Evolutionary conservation across 768 basidiomycete species (phyloP).

Genomic region (Trametes punicea): DNA sequence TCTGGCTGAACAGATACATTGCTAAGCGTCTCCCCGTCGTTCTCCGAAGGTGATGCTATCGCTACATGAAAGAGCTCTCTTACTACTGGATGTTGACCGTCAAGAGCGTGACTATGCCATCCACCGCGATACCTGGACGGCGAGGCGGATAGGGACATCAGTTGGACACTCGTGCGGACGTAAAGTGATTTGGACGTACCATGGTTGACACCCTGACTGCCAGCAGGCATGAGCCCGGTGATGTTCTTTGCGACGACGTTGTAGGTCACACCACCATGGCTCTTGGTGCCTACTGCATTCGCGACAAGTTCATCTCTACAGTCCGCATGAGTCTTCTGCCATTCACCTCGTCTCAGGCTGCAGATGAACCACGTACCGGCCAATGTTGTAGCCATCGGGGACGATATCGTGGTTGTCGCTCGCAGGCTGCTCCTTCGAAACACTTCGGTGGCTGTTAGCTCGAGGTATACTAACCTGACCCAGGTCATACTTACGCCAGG

Average conservation of each 20-base stretch:
- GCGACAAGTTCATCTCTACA: constrained; percentile 36
- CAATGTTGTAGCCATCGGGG: constrained; percentile 31
- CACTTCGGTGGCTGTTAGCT: constrained; percentile 14
- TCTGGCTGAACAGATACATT: too few species aligned
- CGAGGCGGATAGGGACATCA: background rate
- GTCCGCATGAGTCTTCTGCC: background rate
- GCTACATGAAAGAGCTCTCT: background rate
- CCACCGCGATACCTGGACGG: constrained; percentile 48
- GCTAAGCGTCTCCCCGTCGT: too few species aligned
- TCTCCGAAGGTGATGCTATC: background rate
- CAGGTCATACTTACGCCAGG: constrained; percentile 36
- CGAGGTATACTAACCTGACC: too few species aligned
- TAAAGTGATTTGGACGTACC: constrained; percentile 35
- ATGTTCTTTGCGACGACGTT: constrained; percentile 40
- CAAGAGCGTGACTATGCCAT: constrained; percentile 49
- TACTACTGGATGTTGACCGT: constrained; percentile 42
- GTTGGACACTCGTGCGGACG: background rate
- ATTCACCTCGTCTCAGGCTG: background rate
- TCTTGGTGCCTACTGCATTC: constrained; percentile 34
- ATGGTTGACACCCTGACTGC: constrained; percentile 46
- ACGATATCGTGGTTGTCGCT: constrained; percentile 25
- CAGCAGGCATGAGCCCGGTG: constrained; percentile 49
- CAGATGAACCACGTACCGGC: constrained; percentile 28
- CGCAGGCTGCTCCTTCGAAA: constrained; percentile 26
- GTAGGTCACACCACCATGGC: constrained; percentile 43